Evolutionary conservation across 2,329 filamentous ascomycete species (phyloP), one percentile per base, ranked within the genome.

Genomic region (Sordariomycetes sp.): DNA sequence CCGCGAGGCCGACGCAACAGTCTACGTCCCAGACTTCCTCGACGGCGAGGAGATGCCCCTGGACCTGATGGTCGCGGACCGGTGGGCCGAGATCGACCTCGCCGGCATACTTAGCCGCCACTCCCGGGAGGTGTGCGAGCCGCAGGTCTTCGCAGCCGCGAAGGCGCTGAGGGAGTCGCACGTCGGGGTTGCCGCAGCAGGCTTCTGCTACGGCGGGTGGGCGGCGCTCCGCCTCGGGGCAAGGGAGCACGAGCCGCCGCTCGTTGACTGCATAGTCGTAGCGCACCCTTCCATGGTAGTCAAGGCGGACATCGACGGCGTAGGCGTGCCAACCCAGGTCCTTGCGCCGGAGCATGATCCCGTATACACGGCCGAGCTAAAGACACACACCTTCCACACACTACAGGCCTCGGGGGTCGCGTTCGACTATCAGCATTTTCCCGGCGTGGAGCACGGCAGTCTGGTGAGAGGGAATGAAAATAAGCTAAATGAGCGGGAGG

Each of bases 191-290:
- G 77, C 67, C 3, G 76, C 74, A 0, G 66, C 78, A 2, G 78
- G 78, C 1, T 80, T 71, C 62, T 80, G 78, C 66, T 80, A 72
- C 57, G 78, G 78, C 16, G 77, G 76, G 6, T 81, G 78, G 79
- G 78, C 74, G 0, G 69, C 68, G 3, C 74, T 79, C 59, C 72
- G 73, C 1, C 71, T 81, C 0, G 79, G 70, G 0, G 69, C 72
- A 1, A 59, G 58, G 11, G 72, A 74, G 59, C 60, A 69, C n/a
- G 35, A 37, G 14, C 35, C 35, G 14, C 61, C 64, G 2, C 65
- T 80, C 2, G 72, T 80, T 5, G 77, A 80, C 59, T 73, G 69
- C 61, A 69, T 79, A 43, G 68, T 70, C 1, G 67, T 68, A 3
- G 78, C 67, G 0, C 79, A 81, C 63, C 79, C 76, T 11, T 72